Percentiles rank a stretch among this genome's conserved stretches.
Conservation (phyloP, 139 green algal genomes). For the Diplosphaera chodatii region DNA sequence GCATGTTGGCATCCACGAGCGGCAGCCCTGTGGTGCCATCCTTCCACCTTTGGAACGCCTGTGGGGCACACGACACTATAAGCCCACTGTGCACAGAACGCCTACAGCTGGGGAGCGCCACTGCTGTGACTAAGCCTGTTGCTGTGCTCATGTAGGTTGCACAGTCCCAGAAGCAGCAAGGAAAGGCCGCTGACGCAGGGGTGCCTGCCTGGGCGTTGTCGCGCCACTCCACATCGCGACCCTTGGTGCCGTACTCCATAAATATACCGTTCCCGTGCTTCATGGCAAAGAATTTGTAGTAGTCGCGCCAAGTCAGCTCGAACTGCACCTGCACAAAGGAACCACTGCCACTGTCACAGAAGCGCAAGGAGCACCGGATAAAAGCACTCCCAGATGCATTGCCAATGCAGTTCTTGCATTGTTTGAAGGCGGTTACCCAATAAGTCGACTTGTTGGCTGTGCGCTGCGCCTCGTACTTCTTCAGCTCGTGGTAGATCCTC, state of each 20-base stretch:
- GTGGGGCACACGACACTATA: too few relatives aligned
- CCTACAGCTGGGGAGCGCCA: too few relatives aligned
- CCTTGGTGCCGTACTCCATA: conserved; percentile 44
- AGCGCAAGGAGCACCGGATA: too few relatives aligned
- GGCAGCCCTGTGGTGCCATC: conserved; percentile 83
- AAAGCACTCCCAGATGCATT: too few relatives aligned
- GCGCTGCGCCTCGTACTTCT: conserved; percentile 76
- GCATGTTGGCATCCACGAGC: conserved; percentile 97
- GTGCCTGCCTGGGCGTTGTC: conserved; percentile 24
- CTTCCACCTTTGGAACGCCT: conserved; percentile 58
- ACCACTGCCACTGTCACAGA: too few relatives aligned
- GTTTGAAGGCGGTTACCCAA: conserved; percentile 44
- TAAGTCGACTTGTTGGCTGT: conserved; percentile 90
- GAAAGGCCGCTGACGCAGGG: too few relatives aligned
- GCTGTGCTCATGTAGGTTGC: too few relatives aligned
- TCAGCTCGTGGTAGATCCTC: conserved; percentile 59
- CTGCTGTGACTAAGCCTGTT: too few relatives aligned
- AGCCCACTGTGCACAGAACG: too few relatives aligned
- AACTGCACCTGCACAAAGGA: conserved; percentile 47
- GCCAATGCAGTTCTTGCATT: too few relatives aligned
- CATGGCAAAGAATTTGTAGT: conserved; percentile 83
- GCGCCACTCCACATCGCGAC: conserved; percentile 34
- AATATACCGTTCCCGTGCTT: conserved; percentile 93
- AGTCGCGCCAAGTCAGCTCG: conserved; percentile 93
- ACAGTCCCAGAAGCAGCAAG: too few relatives aligned